Evolutionary conservation across 2,329 filamentous ascomycete genomes (phyloP).

Genomic region (Phialophora verrucosa): DNA sequence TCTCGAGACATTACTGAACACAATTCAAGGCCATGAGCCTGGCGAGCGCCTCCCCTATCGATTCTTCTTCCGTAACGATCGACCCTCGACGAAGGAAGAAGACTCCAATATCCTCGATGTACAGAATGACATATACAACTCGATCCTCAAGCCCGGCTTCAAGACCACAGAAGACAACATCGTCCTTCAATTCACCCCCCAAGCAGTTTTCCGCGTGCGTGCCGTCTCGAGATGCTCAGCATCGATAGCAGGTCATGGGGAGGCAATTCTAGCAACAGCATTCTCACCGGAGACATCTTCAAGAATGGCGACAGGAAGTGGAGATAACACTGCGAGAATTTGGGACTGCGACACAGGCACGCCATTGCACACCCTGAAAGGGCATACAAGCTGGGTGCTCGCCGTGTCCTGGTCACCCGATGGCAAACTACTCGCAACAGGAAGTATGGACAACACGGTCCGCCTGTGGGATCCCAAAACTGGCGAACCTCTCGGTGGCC

Average conservation of each 20-base stretch:
- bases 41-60: constrained; percentile 69
- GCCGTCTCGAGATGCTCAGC: constrained; percentile 89
- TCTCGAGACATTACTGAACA: constrained; percentile 84
- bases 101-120: constrained; percentile 52
- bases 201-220: constrained; percentile 92
- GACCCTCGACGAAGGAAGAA: constrained; percentile 38
- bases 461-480: constrained; percentile 82
- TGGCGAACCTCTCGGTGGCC: constrained; percentile 72
- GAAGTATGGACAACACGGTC: constrained; percentile 92
- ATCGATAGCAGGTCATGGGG: constrained; percentile 86
- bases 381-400: constrained; percentile 88
- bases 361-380: constrained; percentile 81
- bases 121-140: constrained; percentile 56
- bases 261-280: constrained; percentile 83
- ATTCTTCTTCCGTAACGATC: constrained; percentile 62
- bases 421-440: constrained; percentile 79
- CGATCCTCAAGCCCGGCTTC: constrained; percentile 56
- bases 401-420: constrained; percentile 88
- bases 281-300: constrained; percentile 82
- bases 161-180: constrained; percentile 67
- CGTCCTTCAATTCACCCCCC: constrained; percentile 72
- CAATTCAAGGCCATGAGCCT: constrained; percentile 73
- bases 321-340: constrained; percentile 87
- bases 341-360: constrained; percentile 96
- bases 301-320: constrained; percentile 83